Evolutionary conservation across 768 basidiomycete genomes (phyloP).

Genomic region (Trametes coccinea): DNA sequence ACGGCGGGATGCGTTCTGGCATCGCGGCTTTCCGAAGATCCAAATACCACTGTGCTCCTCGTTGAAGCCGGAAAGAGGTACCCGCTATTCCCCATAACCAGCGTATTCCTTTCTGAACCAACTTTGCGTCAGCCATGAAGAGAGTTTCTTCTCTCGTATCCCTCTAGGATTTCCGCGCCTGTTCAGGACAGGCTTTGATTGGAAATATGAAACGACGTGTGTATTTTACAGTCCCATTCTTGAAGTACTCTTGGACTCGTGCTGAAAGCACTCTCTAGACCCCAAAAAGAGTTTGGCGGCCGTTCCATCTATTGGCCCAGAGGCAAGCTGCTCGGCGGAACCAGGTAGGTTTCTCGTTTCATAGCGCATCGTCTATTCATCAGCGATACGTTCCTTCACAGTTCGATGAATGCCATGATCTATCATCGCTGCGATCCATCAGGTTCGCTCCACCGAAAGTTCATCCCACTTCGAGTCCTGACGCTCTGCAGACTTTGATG

Average conservation of each 20-base stretch:
- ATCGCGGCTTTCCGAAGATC: constrained; percentile 54
- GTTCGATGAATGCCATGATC: constrained; percentile 30
- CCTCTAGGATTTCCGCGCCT: constrained; percentile 32
- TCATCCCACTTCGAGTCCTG: neutral
- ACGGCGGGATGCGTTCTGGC: constrained; percentile 63
- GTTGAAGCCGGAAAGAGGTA: constrained; percentile 65
- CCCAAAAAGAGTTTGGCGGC: constrained; percentile 18
- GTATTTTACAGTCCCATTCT: neutral
- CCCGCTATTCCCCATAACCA: neutral
- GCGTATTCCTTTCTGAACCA: neutral
- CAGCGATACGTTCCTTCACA: neutral
- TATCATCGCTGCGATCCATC: constrained; percentile 29
- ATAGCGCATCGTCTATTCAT: too few relatives aligned
- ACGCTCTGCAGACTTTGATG: constrained; percentile 24
- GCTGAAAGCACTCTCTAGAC: constrained; percentile 9
- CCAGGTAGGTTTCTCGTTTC: constrained; percentile 19
- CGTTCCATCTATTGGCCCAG: constrained; percentile 27
- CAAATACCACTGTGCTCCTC: constrained; percentile 49
- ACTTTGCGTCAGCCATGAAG: constrained; percentile 8
- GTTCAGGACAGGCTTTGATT: constrained; percentile 49
- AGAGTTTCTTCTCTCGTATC: constrained; percentile 22
- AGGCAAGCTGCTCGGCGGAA: constrained; percentile 31
- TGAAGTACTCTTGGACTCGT: too few relatives aligned
- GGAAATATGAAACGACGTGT: constrained; percentile 21
- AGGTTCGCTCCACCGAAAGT: constrained; percentile 9